Evolutionary conservation across 345 rosid genomes (phyloP).

Genomic region (Bruguiera gymnorhiza): DNA sequence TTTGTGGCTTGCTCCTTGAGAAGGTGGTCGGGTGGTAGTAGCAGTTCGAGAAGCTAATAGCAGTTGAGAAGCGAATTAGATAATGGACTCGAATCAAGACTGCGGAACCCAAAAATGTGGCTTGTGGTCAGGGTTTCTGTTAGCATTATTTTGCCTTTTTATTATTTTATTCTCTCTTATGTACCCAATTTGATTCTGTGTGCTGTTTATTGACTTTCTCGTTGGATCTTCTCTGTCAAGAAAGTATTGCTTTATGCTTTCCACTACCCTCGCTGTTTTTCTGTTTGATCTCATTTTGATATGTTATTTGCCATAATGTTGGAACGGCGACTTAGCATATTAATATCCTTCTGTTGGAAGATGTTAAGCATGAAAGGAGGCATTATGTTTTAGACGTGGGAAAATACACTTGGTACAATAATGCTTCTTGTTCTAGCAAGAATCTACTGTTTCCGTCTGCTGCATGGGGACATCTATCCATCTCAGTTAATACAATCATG

Average conservation of each 20-base stretch:
- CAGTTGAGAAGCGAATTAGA: slow-evolving; percentile 9
- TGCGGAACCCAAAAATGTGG: slow-evolving; percentile 7
- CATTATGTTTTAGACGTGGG: background rate
- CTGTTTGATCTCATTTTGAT: no score
- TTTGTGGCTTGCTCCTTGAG: slow-evolving; percentile 77
- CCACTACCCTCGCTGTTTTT: background rate
- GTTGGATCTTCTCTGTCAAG: slow-evolving; percentile 27
- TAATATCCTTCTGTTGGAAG: no score
- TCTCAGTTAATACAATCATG: no score
- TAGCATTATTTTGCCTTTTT: slow-evolving; percentile 27
- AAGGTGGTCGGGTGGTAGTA: slow-evolving; percentile 50
- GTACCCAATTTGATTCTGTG: slow-evolving; percentile 29
- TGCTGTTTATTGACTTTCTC: slow-evolving; percentile 32
- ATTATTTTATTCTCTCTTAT: slow-evolving; percentile 11
- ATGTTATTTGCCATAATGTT: no score
- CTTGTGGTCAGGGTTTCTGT: slow-evolving; percentile 8
- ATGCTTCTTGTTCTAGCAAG: no score
- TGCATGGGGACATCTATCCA: background rate
- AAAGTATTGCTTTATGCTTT: slow-evolving; percentile 7
- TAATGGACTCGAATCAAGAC: slow-evolving; percentile 1
- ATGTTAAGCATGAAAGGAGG: no score
- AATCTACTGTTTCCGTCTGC: background rate
- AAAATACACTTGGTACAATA: background rate
- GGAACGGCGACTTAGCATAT: no score
- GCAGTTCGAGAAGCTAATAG: slow-evolving; percentile 36